Evolutionary conservation across 768 basidiomycete genomes (phyloP).

Genomic region (Tremella mesenterica): DNA sequence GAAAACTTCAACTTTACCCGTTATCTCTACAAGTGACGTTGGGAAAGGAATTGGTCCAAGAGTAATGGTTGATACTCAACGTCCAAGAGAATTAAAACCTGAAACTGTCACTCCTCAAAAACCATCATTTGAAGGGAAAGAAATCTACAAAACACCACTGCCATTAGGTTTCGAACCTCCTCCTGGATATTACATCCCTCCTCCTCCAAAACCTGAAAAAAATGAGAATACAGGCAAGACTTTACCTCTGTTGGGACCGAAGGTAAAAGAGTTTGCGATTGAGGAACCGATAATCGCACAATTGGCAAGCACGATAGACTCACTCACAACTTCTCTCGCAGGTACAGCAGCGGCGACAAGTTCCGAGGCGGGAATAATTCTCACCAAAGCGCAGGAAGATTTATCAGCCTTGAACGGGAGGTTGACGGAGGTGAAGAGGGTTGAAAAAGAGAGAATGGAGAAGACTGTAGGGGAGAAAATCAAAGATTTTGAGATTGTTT

Average conservation of each 20-base stretch:
- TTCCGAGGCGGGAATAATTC: slow-evolving; percentile 52
- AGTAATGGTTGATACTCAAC: slow-evolving; percentile 33
- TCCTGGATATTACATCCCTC: slow-evolving; percentile 62
- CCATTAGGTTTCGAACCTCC: slow-evolving; percentile 94
- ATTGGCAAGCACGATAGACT: slow-evolving; percentile 85
- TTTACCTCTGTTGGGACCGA: slow-evolving; percentile 73
- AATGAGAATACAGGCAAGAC: slow-evolving; percentile 38
- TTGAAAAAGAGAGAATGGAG: slow-evolving; percentile 63
- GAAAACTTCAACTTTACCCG: slow-evolving; percentile 24
- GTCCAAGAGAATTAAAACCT: slow-evolving; percentile 39
- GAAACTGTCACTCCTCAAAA: slow-evolving; percentile 36
- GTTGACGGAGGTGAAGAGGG: slow-evolving; percentile 68
- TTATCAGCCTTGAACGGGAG: slow-evolving; percentile 66
- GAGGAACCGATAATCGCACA: slow-evolving; percentile 90
- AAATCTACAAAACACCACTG: slow-evolving; percentile 56
- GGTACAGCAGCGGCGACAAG: slow-evolving; percentile 47
- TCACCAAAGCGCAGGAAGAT: slow-evolving; percentile 72
- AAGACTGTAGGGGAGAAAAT: slow-evolving; percentile 69
- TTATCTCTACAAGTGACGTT: slow-evolving; percentile 12
- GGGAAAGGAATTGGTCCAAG: not conserved
- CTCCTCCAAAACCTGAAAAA: slow-evolving; percentile 16
- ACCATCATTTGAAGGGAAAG: slow-evolving; percentile 31
- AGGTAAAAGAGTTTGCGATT: slow-evolving; percentile 57
- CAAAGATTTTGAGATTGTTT: slow-evolving; percentile 55
- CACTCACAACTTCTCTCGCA: slow-evolving; percentile 73